Evolutionary conservation across 2,329 filamentous ascomycete species (phyloP).

Genomic region (Mariannaea elegans): DNA sequence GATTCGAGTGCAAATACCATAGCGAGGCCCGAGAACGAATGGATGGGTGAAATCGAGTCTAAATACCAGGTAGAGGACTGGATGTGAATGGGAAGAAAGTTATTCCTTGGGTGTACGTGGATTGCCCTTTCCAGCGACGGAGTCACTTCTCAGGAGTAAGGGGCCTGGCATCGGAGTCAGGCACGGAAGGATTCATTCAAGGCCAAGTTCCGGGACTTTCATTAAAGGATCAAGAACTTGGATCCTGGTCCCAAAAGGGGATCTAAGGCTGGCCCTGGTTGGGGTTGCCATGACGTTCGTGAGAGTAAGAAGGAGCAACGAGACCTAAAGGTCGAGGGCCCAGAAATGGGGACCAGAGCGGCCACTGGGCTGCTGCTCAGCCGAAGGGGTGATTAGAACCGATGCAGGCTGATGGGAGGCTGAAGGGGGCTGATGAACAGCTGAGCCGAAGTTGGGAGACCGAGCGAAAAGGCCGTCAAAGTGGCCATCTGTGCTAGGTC

Average conservation of each 20-base stretch:
- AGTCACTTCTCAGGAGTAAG: too few species aligned
- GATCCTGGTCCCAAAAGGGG: not conserved
- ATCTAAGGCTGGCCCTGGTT: too few species aligned
- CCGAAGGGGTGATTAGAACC: too few species aligned
- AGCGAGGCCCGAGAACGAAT: not conserved
- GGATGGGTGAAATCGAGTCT: not conserved
- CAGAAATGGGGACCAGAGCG: too few species aligned
- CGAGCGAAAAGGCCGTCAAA: not conserved
- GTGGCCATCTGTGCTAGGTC: not conserved
- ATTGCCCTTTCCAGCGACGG: not conserved
- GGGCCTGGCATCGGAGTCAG: not conserved
- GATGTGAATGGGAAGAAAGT: not conserved
- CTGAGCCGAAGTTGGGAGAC: slow-evolving; percentile 1
- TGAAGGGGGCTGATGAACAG: not conserved
- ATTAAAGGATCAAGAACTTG: not conserved
- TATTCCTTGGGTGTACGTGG: not conserved
- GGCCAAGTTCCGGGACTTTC: not conserved
- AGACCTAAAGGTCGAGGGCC: too few species aligned
- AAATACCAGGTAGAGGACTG: not conserved
- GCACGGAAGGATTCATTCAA: not conserved
- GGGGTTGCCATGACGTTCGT: too few species aligned
- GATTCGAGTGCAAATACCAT: not conserved
- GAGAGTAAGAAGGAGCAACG: too few species aligned
- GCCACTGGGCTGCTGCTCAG: too few species aligned
- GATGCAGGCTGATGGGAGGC: too few species aligned